Evolutionary conservation across 306 rosid genomes (phyloP).

Genomic region (Casuarina glauca): DNA sequence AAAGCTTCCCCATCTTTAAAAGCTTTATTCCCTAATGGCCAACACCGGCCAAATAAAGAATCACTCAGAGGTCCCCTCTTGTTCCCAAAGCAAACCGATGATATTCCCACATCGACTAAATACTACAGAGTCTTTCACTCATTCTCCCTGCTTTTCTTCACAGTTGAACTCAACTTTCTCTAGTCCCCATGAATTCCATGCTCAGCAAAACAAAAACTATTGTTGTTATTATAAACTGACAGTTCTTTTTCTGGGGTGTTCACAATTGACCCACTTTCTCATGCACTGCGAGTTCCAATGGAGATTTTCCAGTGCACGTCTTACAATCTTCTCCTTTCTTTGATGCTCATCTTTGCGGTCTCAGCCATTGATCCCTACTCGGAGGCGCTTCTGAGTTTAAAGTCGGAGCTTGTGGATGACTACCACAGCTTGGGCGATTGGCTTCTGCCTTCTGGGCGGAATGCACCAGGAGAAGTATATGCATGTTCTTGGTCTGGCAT

Average conservation of each 20-base stretch:
- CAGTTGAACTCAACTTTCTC: constrained; percentile 47
- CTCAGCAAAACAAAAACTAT: constrained; percentile 40
- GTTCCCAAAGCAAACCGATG: constrained; percentile 47
- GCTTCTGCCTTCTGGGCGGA: constrained; percentile 45
- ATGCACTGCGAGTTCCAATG: constrained; percentile 65
- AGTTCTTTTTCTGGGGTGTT: constrained; percentile 43
- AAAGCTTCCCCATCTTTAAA: constrained; percentile 36
- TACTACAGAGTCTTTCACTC: constrained; percentile 31
- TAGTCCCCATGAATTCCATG: constrained; percentile 81
- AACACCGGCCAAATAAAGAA: constrained; percentile 61
- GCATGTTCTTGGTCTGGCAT: constrained; percentile 91
- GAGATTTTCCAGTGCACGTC: constrained; percentile 51
- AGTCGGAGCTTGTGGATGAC: constrained; percentile 63
- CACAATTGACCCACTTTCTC: constrained; percentile 40
- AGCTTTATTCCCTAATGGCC: constrained; percentile 67
- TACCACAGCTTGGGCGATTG: constrained; percentile 61
- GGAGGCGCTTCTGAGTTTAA: constrained; percentile 73
- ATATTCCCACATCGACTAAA: constrained; percentile 49
- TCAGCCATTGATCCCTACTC: constrained; percentile 63
- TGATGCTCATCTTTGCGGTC: constrained; percentile 38
- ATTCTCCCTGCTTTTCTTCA: constrained; percentile 31
- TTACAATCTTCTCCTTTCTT: constrained; percentile 43
- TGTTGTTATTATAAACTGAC: constrained; percentile 36
- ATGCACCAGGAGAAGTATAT: constrained; percentile 44
- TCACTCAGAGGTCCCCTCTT: constrained; percentile 56